Conservation (phyloP, 805 yeast species). For the Ogataea polymorpha region DNA sequence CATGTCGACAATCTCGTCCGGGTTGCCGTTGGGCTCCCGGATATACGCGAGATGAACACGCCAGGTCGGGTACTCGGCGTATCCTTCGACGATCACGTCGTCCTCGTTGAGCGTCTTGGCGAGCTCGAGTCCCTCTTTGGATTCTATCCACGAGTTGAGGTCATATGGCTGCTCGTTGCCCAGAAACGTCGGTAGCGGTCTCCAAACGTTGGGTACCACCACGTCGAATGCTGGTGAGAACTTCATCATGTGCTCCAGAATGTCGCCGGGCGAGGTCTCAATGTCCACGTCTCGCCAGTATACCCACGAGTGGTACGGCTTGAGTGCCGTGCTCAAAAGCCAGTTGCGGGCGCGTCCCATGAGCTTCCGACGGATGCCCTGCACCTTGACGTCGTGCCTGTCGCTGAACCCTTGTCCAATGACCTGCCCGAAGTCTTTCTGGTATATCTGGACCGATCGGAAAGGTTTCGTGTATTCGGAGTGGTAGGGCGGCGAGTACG, state of each 20-base stretch:
- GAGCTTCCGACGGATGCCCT: slow-evolving; percentile 76
- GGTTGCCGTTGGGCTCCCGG: slow-evolving; percentile 58
- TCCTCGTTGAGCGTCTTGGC: slow-evolving; percentile 68
- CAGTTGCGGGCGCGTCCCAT: slow-evolving; percentile 89
- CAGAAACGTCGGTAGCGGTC: slow-evolving; percentile 90
- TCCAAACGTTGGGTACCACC: slow-evolving; percentile 89
- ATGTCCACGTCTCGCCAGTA: slow-evolving; percentile 89
- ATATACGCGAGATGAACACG: slow-evolving; percentile 77
- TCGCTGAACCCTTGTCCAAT: slow-evolving; percentile 85
- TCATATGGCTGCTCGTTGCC: slow-evolving; percentile 94
- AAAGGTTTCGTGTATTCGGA: slow-evolving; percentile 63
- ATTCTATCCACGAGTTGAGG: slow-evolving; percentile 94
- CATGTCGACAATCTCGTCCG: slow-evolving; percentile 60
- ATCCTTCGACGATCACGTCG: slow-evolving; percentile 86
- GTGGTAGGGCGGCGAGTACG: slow-evolving; percentile 69
- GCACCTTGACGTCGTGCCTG: slow-evolving; percentile 80
- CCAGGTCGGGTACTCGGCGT: slow-evolving; percentile 84
- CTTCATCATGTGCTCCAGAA: slow-evolving; percentile 71
- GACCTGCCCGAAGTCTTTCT: slow-evolving; percentile 78
- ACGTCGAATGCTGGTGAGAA: slow-evolving; percentile 58
- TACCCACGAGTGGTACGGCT: slow-evolving; percentile 87
- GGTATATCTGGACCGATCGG: slow-evolving; percentile 74
- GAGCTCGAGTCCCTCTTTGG: slow-evolving; percentile 66
- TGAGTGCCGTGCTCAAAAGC: slow-evolving; percentile 69
- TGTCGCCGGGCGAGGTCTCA: slow-evolving; percentile 76